Evolutionary conservation across 177 flowering plant species (phyloP).

Genomic region (Vitis hybrid): DNA sequence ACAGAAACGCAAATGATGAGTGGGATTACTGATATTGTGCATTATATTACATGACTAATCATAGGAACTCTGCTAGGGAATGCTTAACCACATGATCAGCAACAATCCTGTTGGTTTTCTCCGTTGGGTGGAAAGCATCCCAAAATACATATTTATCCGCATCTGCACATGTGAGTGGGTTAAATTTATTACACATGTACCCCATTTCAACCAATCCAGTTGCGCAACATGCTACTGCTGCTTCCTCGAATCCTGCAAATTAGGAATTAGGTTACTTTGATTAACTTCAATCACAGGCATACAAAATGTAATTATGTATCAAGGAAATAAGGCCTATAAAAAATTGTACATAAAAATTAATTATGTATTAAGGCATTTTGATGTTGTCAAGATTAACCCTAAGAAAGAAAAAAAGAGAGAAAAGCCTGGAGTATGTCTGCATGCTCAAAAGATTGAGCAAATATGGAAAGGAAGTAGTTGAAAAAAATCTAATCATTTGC

Average conservation of each 20-base stretch:
- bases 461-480: too few relatives aligned
- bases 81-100: conserved; percentile 44
- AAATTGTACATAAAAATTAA: not conserved
- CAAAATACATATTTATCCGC: conserved; percentile 75
- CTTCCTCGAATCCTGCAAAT: conserved; percentile 51
- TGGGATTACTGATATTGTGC: not conserved
- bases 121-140: conserved; percentile 89
- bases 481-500: too few relatives aligned
- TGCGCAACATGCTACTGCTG: conserved; percentile 66
- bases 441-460: too few relatives aligned
- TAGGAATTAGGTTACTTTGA: not conserved
- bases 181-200: conserved; percentile 47
- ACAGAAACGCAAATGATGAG: too few relatives aligned
- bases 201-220: conserved; percentile 79
- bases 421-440: too few relatives aligned
- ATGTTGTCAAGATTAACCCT: too few relatives aligned
- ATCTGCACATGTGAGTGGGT: conserved; percentile 63
- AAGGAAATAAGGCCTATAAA: not conserved
- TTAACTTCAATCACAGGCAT: not conserved
- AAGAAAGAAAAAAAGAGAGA: too few relatives aligned
- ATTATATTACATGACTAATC: conserved; percentile 1
- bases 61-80: conserved; percentile 38
- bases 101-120: conserved; percentile 51
- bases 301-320: not conserved
- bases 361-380: too few relatives aligned